Conservation (phyloP, 108 stramenopile species). For the Licmophora abbreviata region DNA sequence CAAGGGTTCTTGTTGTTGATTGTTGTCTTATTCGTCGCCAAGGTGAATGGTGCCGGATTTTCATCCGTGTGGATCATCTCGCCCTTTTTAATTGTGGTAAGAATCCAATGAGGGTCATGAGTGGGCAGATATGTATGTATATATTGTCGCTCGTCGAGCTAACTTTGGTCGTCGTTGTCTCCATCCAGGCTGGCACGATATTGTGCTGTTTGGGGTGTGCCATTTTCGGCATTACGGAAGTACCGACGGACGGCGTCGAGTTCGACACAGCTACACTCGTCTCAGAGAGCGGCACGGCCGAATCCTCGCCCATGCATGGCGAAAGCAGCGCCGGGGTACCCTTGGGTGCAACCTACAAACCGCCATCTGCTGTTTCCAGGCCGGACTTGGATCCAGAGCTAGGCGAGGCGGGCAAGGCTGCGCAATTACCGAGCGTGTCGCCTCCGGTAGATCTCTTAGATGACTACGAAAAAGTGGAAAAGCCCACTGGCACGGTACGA, state of each 20-base stretch:
- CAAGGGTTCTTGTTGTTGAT: slow-evolving; percentile 67
- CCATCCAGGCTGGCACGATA: slow-evolving; percentile 41
- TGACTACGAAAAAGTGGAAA: slow-evolving; percentile 7
- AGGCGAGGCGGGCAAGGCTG: neutral
- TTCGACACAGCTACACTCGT: slow-evolving; percentile 13
- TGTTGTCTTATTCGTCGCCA: slow-evolving; percentile 55
- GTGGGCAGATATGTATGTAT: neutral
- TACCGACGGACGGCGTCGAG: slow-evolving; percentile 28
- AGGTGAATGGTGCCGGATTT: slow-evolving; percentile 72
- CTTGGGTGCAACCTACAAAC: slow-evolving; percentile 9
- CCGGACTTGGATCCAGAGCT: neutral
- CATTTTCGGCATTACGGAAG: slow-evolving; percentile 75
- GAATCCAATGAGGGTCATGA: neutral
- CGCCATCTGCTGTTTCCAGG: slow-evolving; percentile 4
- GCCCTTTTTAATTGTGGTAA: slow-evolving; percentile 62
- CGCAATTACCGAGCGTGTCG: slow-evolving; percentile 4
- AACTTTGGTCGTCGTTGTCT: neutral
- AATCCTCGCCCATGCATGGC: neutral
- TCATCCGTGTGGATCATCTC: slow-evolving; percentile 79
- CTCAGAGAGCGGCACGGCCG: neutral
- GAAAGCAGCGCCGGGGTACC: too few relatives aligned
- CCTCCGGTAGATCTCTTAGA: slow-evolving; percentile 11
- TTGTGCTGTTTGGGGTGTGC: slow-evolving; percentile 71
- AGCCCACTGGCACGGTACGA: neutral
- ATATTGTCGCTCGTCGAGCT: slow-evolving; percentile 1